A percentile compares a stretch with the other conserved stretches of the same genome.
Evolutionary conservation across 805 yeast genomes (phyloP).

Genomic region (Barnettozyma salicaria): DNA sequence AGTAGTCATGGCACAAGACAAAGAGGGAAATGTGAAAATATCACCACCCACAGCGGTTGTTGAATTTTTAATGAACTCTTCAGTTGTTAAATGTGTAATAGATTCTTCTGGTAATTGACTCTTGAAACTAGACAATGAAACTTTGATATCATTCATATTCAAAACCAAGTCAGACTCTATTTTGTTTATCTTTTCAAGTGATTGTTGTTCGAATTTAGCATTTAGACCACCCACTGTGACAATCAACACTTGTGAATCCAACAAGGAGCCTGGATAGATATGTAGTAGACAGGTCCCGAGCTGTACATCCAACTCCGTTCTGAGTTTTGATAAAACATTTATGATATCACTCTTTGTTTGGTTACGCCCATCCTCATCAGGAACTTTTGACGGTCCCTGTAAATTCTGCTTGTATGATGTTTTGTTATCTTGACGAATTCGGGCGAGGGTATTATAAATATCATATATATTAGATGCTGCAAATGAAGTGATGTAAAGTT

Average conservation of each 20-base stretch:
- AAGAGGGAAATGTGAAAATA: constrained; percentile 73
- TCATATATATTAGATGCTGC: constrained; percentile 81
- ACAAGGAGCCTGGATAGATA: constrained; percentile 76
- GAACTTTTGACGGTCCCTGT: constrained; percentile 39
- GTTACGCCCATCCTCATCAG: constrained; percentile 5
- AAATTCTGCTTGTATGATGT: constrained; percentile 72
- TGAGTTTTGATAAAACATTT: constrained; percentile 35
- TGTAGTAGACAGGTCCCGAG: constrained; percentile 53
- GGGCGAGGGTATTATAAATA: constrained; percentile 59
- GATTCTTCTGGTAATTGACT: constrained; percentile 45
- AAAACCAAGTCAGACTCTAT: constrained; percentile 50
- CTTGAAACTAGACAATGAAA: constrained; percentile 60
- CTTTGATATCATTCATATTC: constrained; percentile 53
- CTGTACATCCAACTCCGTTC: constrained; percentile 61
- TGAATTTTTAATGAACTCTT: constrained; percentile 51
- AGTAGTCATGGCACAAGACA: constrained; percentile 69
- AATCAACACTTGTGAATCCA: constrained; percentile 71
- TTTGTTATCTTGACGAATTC: constrained; percentile 69
- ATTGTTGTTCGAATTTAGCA: constrained; percentile 47
- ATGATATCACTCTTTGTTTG: constrained; percentile 22
- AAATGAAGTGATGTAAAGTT: constrained; percentile 70
- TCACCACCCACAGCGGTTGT: constrained; percentile 67
- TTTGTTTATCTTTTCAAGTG: constrained; percentile 29
- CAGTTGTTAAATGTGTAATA: constrained; percentile 40
- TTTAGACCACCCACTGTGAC: constrained; percentile 47